Evolutionary conservation across 768 basidiomycete species (phyloP), one percentile per base, ranked within the genome.

Genomic region (Leucosporidium creatinivorum): DNA sequence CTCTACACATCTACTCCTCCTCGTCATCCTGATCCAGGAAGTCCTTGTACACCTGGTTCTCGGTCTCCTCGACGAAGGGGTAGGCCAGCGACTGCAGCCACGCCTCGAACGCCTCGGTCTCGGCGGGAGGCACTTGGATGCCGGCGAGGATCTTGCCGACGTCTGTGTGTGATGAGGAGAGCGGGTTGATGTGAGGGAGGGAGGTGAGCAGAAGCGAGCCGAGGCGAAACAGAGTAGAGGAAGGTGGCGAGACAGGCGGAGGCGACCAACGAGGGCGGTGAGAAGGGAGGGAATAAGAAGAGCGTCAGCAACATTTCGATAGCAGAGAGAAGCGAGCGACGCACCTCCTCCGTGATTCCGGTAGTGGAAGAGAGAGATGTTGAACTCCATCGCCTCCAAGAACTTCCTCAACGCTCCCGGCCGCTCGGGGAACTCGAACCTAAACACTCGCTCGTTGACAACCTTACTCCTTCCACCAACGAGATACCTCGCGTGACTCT

Each of bases 361-460:
- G 79, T 99, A 99, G 77, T 99, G 96, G 81, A 98, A 99, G 70
- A 99, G 77, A 1, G 92, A 89, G 58, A 99, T 91, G 78, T 93
- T 97, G 93, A 93, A 97, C 30, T 86, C 87, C 25, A 84, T 80
- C 39, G 88, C 89, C 33, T 86, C 81, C 67, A 99, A 81, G 81
- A 98, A 99, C 72, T 89, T 90, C 52, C 89, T 85, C 65, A 99
- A 81, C 5, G 94, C 96, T 3, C 87, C 88, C 0, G 92, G 93
- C 62, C 96, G 81, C 78, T 99, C 96, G 1, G 96, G 96, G 77
- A 99, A 99, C 77, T 94, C 93, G 76, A 99, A 99, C 77, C 93
- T 82, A 77, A 97, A 91, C 30, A 97, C 75, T 55, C 94, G 84
- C 79, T 99, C 96, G 72, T 97, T 81, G 2, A 86, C 81, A 7